These are phyloP conservation scores for Leishmania aethiopica DNA, from an alignment of 208 protist species.

Conservation along the genomic window DNA sequence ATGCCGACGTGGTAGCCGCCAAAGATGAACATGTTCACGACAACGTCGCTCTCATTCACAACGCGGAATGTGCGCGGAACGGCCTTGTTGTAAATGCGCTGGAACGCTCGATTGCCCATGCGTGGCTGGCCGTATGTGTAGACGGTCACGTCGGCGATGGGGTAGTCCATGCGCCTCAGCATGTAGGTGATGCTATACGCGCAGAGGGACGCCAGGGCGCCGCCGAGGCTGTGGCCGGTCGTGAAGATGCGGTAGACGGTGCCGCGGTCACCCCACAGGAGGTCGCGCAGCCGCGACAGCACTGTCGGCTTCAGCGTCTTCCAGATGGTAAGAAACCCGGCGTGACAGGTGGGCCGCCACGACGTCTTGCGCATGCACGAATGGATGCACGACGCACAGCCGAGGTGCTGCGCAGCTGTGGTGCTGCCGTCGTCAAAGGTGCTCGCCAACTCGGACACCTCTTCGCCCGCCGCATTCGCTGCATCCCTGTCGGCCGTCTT, in stretches of 20 bases:
- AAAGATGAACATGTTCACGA: slow-evolving; percentile 68
- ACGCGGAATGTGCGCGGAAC: slow-evolving; percentile 88
- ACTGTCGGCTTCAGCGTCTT: slow-evolving; percentile 59
- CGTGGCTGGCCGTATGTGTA: slow-evolving; percentile 93
- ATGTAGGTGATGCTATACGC: slow-evolving; percentile 74
- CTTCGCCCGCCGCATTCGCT: not conserved
- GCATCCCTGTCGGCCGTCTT: slow-evolving; percentile 1
- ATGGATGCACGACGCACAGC: slow-evolving; percentile 33
- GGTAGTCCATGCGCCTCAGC: slow-evolving; percentile 60
- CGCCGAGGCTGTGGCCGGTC: slow-evolving; percentile 90
- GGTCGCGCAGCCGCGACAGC: slow-evolving; percentile 44
- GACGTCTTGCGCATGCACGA: slow-evolving; percentile 29
- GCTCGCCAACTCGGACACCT: slow-evolving; percentile 3
- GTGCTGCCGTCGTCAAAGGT: slow-evolving; percentile 20
- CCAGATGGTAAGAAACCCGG: slow-evolving; percentile 88
- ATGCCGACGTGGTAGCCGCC: slow-evolving; percentile 81
- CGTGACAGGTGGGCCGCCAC: slow-evolving; percentile 74
- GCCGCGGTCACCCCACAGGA: slow-evolving; percentile 37
- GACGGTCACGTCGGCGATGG: slow-evolving; percentile 75
- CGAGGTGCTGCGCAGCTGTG: slow-evolving; percentile 25
- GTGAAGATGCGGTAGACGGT: slow-evolving; percentile 81
- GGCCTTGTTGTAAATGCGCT: slow-evolving; percentile 70
- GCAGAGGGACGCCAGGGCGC: slow-evolving; percentile 86
- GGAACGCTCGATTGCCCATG: slow-evolving; percentile 80
- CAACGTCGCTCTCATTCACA: slow-evolving; percentile 89